phyloP scores from a whole-genome alignment of 352 stramenopile species.

The Thalassiosira exigua region DNA sequence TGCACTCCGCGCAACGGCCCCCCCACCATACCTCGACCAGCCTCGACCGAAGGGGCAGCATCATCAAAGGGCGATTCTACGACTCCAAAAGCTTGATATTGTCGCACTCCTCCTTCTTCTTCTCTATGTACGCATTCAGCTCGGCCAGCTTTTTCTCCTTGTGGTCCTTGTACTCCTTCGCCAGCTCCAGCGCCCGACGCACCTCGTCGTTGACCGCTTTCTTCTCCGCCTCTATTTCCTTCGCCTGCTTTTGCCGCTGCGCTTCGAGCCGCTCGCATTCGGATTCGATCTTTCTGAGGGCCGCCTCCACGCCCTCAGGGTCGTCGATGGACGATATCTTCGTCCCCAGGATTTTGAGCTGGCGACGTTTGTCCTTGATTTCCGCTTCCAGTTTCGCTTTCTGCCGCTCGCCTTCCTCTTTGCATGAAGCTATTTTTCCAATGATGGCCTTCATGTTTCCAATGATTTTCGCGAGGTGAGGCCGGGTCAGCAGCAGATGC shows the following conservation, averaged over 20 bases:
- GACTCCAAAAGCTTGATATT: constrained; percentile 52
- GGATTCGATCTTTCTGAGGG: constrained; percentile 63
- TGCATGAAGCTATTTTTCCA: constrained; percentile 54
- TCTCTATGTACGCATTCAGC: constrained; percentile 43
- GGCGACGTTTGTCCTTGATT: constrained; percentile 58
- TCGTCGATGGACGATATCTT: constrained; percentile 77
- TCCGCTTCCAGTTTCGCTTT: constrained; percentile 65
- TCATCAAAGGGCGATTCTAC: constrained; percentile 13
- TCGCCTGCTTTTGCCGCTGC: constrained; percentile 51
- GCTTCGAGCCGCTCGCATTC: constrained; percentile 67
- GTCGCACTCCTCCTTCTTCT: constrained; percentile 33
- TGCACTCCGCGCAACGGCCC: no score
- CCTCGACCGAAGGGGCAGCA: no score
- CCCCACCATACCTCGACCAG: no score
- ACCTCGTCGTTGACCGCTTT: constrained; percentile 65
- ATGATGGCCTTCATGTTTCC: constrained; percentile 66
- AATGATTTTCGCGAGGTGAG: background rate
- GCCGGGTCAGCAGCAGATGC: background rate
- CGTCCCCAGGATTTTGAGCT: constrained; percentile 68
- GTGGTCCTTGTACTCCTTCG: constrained; percentile 43
- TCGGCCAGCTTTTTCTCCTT: constrained; percentile 42
- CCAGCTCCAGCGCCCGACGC: constrained; percentile 40
- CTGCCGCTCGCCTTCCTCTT: constrained; percentile 63
- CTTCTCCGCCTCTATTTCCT: constrained; percentile 56
- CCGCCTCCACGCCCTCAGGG: constrained; percentile 71